A percentile compares a stretch with the other conserved stretches of the same genome.
phyloP scores from a whole-genome alignment of 345 rosid species.

The Camelina laxa region DNA sequence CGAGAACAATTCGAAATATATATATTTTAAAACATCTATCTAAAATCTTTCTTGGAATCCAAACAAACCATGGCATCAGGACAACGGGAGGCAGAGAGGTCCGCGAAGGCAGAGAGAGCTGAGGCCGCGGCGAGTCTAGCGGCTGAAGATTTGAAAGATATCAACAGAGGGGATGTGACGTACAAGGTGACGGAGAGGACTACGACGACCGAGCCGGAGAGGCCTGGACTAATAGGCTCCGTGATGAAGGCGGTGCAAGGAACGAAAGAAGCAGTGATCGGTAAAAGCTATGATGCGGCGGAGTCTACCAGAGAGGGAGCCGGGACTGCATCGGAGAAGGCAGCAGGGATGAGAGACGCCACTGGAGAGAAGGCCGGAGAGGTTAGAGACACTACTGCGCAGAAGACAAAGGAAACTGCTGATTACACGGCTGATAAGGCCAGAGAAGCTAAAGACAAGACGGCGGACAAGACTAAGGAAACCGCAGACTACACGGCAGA shows the following conservation, averaged over 20 bases:
- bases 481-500: conserved; percentile 15
- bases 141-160: conserved; percentile 52
- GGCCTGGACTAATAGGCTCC: conserved; percentile 63
- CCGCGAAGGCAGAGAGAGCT: conserved; percentile 47
- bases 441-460: conserved; percentile 31
- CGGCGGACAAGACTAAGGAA: conserved; percentile 8
- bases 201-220: conserved; percentile 46
- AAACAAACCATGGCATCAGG: conserved; percentile 56
- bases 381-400: conserved; percentile 31
- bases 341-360: conserved; percentile 31
- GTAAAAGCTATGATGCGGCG: conserved; percentile 46
- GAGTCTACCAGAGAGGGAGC: conserved; percentile 32
- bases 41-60: neutral
- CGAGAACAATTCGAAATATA: neutral
- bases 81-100: conserved; percentile 55
- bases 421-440: conserved; percentile 37
- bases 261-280: conserved; percentile 65
- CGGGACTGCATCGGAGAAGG: conserved; percentile 35
- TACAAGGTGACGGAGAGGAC: conserved; percentile 41
- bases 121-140: conserved; percentile 51
- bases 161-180: conserved; percentile 42
- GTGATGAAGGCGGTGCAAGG: conserved; percentile 61
- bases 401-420: conserved; percentile 30
- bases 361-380: conserved; percentile 35
- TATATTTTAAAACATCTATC: neutral